Evolutionary conservation across 2,329 filamentous ascomycete genomes (phyloP).

Genomic region (Ophidiomyces ophidiicola): DNA sequence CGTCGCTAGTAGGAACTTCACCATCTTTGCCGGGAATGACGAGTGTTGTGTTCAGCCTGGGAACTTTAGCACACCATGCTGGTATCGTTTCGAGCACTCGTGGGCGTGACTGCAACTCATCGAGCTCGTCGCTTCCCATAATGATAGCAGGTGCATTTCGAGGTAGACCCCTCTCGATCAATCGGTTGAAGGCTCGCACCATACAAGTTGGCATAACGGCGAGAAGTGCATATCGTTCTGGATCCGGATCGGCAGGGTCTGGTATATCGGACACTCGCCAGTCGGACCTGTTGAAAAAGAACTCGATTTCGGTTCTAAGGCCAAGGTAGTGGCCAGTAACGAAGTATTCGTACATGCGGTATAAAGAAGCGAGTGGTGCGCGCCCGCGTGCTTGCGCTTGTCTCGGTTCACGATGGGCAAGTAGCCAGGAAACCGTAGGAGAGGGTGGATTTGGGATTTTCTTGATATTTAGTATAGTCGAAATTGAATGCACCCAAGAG

Average conservation of each 20-base stretch:
- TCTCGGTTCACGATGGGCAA: no score
- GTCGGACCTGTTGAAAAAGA: neutral
- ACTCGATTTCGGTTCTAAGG: slow-evolving; percentile 7
- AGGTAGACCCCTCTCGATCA: slow-evolving; percentile 6
- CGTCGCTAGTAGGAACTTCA: no score
- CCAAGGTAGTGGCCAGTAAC: slow-evolving; percentile 1
- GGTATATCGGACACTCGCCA: slow-evolving; percentile 8
- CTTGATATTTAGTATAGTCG: no score
- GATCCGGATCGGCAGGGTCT: slow-evolving; percentile 7
- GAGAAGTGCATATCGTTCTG: slow-evolving; percentile 7
- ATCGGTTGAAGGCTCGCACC: slow-evolving; percentile 9
- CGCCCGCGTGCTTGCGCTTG: no score
- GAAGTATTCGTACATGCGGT: slow-evolving; percentile 7
- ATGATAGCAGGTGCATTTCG: slow-evolving; percentile 6
- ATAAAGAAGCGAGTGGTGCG: slow-evolving; percentile 5
- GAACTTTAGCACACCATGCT: slow-evolving; percentile 4
- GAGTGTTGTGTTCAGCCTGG: slow-evolving; percentile 1
- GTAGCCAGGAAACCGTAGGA: no score
- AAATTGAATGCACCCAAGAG: no score
- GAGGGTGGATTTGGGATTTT: no score
- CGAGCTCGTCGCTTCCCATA: slow-evolving; percentile 6
- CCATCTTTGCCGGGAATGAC: no score
- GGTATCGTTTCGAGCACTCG: neutral
- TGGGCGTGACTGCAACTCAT: neutral
- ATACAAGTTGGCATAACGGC: neutral